Conservation (phyloP, 306 rosid species). For the Casuarina equisetifolia region DNA sequence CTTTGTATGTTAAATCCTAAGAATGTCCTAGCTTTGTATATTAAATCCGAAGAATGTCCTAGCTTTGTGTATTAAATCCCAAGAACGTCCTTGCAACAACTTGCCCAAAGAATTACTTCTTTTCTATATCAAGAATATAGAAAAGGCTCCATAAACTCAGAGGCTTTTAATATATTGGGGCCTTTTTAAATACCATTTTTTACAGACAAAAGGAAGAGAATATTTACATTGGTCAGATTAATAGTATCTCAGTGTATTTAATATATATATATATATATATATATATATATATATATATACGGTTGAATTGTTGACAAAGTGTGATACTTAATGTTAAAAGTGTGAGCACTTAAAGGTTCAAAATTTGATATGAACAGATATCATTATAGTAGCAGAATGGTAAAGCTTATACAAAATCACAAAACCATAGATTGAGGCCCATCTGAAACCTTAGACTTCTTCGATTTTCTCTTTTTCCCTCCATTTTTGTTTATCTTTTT, state of each 20-base stretch:
- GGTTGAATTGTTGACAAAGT: slow-evolving; percentile 3
- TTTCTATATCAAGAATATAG: no score
- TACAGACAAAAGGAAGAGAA: background rate
- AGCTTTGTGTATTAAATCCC: no score
- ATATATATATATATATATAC: no score
- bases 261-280: no score
- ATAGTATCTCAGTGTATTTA: no score
- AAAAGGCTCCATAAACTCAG: no score
- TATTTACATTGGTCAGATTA: background rate
- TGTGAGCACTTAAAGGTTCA: slow-evolving; percentile 10
- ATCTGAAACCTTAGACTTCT: slow-evolving; percentile 46
- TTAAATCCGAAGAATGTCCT: no score
- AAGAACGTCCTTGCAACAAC: no score
- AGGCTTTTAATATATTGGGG: no score
- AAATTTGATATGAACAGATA: slow-evolving; percentile 4
- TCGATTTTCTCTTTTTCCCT: slow-evolving; percentile 57
- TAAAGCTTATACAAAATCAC: slow-evolving; percentile 19
- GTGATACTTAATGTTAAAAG: slow-evolving; percentile 14
- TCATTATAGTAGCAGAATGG: slow-evolving; percentile 19
- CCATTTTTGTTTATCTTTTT: slow-evolving; percentile 57
- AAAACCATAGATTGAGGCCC: slow-evolving; percentile 56
- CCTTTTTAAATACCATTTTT: background rate
- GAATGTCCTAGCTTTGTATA: no score
- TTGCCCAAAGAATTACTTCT: no score
- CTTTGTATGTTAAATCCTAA: no score